Evolutionary conservation across 768 basidiomycete genomes (phyloP).

Genomic region (Chlorophyllum brunneum): DNA sequence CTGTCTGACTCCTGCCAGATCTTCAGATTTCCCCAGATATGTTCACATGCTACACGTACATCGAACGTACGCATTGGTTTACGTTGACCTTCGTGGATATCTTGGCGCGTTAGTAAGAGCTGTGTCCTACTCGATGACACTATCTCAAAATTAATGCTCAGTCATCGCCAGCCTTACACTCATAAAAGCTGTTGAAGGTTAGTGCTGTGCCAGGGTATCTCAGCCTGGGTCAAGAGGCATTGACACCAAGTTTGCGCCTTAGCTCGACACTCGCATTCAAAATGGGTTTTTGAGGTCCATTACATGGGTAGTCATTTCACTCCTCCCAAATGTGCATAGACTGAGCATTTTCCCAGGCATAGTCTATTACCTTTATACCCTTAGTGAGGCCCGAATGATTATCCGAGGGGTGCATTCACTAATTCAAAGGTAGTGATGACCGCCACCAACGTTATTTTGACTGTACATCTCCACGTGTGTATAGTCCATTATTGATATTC

Average conservation of each 20-base stretch:
- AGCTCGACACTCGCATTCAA: not conserved
- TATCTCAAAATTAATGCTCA: not conserved
- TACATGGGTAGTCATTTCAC: not conserved
- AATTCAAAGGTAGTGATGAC: not conserved
- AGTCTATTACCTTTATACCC: not conserved
- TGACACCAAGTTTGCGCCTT: not conserved
- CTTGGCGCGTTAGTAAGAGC: not conserved
- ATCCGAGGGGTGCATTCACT: too few relatives aligned
- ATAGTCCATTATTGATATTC: not conserved
- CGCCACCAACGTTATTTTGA: not conserved
- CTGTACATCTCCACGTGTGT: not conserved
- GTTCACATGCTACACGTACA: not conserved
- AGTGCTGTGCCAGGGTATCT: not conserved
- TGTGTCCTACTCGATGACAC: too few relatives aligned
- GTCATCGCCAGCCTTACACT: not conserved
- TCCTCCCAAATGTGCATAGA: not conserved
- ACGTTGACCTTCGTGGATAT: not conserved
- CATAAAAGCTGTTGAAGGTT: not conserved
- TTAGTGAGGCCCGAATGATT: not conserved
- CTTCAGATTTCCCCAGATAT: not conserved
- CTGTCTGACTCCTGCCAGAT: not conserved
- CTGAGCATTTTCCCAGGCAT: not conserved
- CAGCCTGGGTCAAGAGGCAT: not conserved
- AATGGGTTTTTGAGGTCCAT: not conserved
- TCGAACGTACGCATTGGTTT: not conserved